phyloP scores from a whole-genome alignment of 2,329 filamentous ascomycete species.

The Fusarium sambucinum region DNA sequence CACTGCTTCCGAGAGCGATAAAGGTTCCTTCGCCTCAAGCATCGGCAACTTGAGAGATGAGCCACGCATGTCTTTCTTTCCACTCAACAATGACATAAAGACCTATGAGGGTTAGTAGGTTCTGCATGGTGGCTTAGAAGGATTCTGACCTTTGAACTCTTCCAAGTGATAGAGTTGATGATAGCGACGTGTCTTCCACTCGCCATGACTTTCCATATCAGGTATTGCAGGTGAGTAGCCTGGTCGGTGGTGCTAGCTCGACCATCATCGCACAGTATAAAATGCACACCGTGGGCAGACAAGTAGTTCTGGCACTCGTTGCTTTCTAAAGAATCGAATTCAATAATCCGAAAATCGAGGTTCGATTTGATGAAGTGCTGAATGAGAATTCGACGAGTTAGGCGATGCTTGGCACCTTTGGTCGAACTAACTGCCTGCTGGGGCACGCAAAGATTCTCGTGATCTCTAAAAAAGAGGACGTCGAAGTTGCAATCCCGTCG shows the following conservation, averaged over 20 bases:
- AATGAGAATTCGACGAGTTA: slow-evolving; percentile 73
- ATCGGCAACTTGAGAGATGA: background rate
- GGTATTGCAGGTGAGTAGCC: slow-evolving; percentile 60
- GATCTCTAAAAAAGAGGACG: slow-evolving; percentile 74
- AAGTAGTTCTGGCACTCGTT: slow-evolving; percentile 68
- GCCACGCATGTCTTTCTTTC: background rate
- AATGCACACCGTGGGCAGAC: slow-evolving; percentile 66
- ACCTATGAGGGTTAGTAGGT: slow-evolving; percentile 23
- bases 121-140: background rate
- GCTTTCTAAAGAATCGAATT: slow-evolving; percentile 62
- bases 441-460: slow-evolving; percentile 69
- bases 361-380: slow-evolving; percentile 64
- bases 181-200: slow-evolving; percentile 72
- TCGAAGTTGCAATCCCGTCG: slow-evolving; percentile 77
- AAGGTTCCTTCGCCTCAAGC: background rate
- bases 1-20: background rate
- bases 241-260: slow-evolving; percentile 42
- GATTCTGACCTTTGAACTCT: slow-evolving; percentile 69
- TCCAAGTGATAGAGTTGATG: slow-evolving; percentile 72
- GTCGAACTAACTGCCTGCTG: slow-evolving; percentile 14
- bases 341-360: slow-evolving; percentile 49
- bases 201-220: slow-evolving; percentile 59
- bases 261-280: slow-evolving; percentile 77
- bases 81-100: slow-evolving; percentile 34
- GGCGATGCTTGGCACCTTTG: slow-evolving; percentile 63